Conservation (phyloP, 768 basidiomycete genomes). For the Dictyophora rubrovolvata region DNA sequence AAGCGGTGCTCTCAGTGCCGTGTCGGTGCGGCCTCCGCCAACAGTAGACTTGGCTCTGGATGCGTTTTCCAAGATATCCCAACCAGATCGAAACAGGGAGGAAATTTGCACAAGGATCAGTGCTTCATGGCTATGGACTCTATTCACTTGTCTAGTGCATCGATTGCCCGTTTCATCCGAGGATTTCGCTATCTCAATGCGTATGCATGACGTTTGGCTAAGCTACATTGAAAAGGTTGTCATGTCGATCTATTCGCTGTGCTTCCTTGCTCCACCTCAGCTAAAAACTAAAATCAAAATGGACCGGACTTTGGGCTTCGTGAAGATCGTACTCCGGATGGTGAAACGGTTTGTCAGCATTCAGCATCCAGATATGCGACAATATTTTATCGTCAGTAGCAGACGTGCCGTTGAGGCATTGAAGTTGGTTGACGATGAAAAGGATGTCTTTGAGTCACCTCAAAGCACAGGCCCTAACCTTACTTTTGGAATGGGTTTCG, state of each 20-base stretch:
- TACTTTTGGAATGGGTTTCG: constrained; percentile 79
- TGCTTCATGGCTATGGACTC: constrained; percentile 40
- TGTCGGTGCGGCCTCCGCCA: constrained; percentile 41
- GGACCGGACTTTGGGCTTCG: constrained; percentile 57
- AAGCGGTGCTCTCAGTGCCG: constrained; percentile 31
- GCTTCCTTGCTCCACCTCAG: constrained; percentile 69
- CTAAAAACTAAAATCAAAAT: constrained; percentile 62
- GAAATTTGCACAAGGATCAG: constrained; percentile 56
- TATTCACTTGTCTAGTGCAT: constrained; percentile 66
- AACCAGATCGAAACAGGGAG: constrained; percentile 69
- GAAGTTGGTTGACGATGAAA: constrained; percentile 68
- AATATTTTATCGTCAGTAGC: constrained; percentile 42
- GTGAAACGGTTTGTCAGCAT: constrained; percentile 51
- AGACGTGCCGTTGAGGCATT: constrained; percentile 66
- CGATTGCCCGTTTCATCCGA: constrained; percentile 72
- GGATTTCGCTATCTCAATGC: constrained; percentile 58
- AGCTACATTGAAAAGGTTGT: constrained; percentile 70
- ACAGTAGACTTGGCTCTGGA: constrained; percentile 74
- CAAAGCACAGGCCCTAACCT: constrained; percentile 50
- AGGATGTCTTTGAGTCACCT: constrained; percentile 63
- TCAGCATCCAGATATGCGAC: constrained; percentile 41
- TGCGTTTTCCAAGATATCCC: constrained; percentile 68
- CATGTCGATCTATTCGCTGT: constrained; percentile 78
- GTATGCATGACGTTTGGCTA: constrained; percentile 51
- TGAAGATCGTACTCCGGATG: constrained; percentile 60